Percentiles rank a stretch among this genome's conserved stretches.
Conservation (phyloP, 2,329 filamentous ascomycete species). For the Penicillium sp. region DNA sequence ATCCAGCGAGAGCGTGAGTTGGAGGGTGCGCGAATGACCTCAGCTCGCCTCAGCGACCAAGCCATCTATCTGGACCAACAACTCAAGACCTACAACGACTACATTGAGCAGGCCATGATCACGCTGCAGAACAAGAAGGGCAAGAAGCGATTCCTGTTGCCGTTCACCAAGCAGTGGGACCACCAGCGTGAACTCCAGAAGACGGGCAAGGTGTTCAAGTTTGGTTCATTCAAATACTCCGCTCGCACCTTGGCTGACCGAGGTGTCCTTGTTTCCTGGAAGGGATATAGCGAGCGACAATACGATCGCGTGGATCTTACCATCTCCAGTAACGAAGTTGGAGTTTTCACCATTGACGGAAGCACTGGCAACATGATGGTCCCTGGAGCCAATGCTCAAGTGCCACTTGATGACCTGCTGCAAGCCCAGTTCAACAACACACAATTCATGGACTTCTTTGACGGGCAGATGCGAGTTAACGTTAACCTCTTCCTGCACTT, state of each 20-base stretch:
- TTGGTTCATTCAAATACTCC: conserved; percentile 97
- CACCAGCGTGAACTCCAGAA: conserved; percentile 95
- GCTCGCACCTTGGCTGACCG: conserved; percentile 88
- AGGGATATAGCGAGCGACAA: conserved; percentile 78
- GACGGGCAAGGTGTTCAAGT: conserved; percentile 91
- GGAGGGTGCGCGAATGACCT: conserved; percentile 63
- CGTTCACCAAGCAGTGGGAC: conserved; percentile 98
- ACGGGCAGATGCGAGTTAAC: conserved; percentile 84
- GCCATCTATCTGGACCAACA: conserved; percentile 92
- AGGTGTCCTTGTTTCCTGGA: conserved; percentile 92
- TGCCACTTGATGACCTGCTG: conserved; percentile 90
- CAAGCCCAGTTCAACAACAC: conserved; percentile 97
- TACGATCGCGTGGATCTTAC: conserved; percentile 94
- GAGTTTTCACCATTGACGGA: conserved; percentile 91
- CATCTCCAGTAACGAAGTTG: conserved; percentile 91
- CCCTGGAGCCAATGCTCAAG: conserved; percentile 84
- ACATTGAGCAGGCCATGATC: conserved; percentile 97
- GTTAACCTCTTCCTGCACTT: conserved; percentile 96
- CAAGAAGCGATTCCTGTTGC: conserved; percentile 91
- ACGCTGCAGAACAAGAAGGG: conserved; percentile 97
- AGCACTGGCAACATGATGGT: conserved; percentile 93
- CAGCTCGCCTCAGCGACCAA: conserved; percentile 61
- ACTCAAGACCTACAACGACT: conserved; percentile 97
- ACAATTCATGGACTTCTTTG: conserved; percentile 95
- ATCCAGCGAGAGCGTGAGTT: conserved; percentile 91